These are phyloP conservation scores for Agrocybe praecox DNA, from an alignment of 768 basidiomycete genomes.

Conservation along the genomic window DNA sequence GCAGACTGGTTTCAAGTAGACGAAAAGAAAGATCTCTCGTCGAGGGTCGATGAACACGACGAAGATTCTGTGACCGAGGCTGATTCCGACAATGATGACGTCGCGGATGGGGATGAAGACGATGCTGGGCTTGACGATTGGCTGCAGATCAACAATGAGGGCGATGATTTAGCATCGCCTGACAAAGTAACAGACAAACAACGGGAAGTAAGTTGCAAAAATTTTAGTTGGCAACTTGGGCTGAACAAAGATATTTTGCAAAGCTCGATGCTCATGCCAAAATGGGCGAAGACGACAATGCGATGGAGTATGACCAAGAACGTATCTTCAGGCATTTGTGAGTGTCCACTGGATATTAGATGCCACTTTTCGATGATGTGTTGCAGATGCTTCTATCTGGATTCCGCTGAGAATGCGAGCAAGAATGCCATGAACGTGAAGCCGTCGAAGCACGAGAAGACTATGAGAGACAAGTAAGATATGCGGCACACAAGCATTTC, in stretches of 20 bases:
- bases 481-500: not conserved
- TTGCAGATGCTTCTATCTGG: conserved; percentile 86
- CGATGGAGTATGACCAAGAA: conserved; percentile 78
- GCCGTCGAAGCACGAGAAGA: conserved; percentile 47
- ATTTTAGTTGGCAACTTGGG: too few species aligned
- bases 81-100: conserved; percentile 71
- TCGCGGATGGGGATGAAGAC: conserved; percentile 28
- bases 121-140: conserved; percentile 40
- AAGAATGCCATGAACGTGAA: conserved; percentile 63
- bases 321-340: conserved; percentile 85
- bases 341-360: conserved; percentile 23
- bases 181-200: conserved; percentile 12
- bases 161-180: conserved; percentile 4
- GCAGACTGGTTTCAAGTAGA: conserved; percentile 68
- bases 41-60: conserved; percentile 31
- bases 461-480: conserved; percentile 53
- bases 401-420: conserved; percentile 74
- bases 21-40: conserved; percentile 22
- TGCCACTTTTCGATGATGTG: not conserved
- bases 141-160: conserved; percentile 33
- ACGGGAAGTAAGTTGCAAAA: conserved; percentile 13
- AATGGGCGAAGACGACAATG: conserved; percentile 75
- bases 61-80: conserved; percentile 64
- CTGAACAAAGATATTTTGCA: too few species aligned
- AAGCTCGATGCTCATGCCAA: conserved; percentile 34